A percentile compares a stretch with the other conserved stretches of the same genome.
These are phyloP conservation scores for Citrus hindsii DNA, from an alignment of 345 rosid species.

Conservation along the genomic window DNA sequence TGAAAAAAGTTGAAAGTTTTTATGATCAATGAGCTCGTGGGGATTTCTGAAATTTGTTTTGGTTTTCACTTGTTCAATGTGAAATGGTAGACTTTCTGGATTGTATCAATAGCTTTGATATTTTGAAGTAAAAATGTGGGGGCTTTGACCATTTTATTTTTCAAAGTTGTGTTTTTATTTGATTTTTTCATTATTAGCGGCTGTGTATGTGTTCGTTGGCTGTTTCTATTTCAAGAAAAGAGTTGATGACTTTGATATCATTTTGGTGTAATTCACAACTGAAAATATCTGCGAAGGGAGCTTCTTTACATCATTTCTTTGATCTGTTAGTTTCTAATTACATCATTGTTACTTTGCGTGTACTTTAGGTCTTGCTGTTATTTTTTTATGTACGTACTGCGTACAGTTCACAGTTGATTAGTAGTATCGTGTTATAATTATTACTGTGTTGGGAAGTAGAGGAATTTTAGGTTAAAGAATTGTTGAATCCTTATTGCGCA, in stretches of 20 bases:
- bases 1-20: slow-evolving; percentile 8
- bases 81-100: slow-evolving; percentile 31
- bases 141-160: slow-evolving; percentile 29
- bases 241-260: slow-evolving; percentile 8
- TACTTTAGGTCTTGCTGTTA: neutral
- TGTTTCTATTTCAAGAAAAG: slow-evolving; percentile 10
- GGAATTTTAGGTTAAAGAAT: slow-evolving; percentile 3
- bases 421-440: neutral
- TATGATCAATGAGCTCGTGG: slow-evolving; percentile 14
- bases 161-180: slow-evolving; percentile 16
- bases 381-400: neutral
- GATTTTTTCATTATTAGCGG: slow-evolving; percentile 14
- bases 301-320: slow-evolving; percentile 15
- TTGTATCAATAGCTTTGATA: slow-evolving; percentile 11
- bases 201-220: slow-evolving; percentile 10
- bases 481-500: neutral
- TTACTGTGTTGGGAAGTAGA: slow-evolving; percentile 3
- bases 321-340: slow-evolving; percentile 24
- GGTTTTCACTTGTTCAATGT: slow-evolving; percentile 22
- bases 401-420: neutral
- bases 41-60: neutral
- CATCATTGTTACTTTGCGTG: neutral
- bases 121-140: slow-evolving; percentile 11
- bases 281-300: slow-evolving; percentile 14
- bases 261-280: slow-evolving; percentile 13